phyloP scores from a whole-genome alignment of 805 yeast species.

The Alloascoidea africana region DNA sequence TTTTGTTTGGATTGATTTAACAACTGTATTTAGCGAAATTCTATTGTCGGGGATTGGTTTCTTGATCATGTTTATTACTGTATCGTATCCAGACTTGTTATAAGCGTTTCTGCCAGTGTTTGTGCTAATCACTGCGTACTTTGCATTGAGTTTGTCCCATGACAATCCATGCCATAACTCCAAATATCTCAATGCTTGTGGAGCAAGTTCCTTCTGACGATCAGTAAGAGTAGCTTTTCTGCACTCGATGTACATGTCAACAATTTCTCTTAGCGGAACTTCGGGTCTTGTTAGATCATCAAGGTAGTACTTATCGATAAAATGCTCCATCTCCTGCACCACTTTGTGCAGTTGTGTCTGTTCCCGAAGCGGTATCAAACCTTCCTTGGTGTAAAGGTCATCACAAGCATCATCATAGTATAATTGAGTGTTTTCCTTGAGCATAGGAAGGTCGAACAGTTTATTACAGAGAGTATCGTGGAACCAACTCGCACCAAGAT shows the following conservation, averaged over 20 bases:
- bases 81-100: slow-evolving; percentile 43
- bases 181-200: slow-evolving; percentile 35
- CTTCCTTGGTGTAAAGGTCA: slow-evolving; percentile 18
- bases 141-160: slow-evolving; percentile 52
- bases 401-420: slow-evolving; percentile 33
- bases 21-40: slow-evolving; percentile 22
- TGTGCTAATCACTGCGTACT: slow-evolving; percentile 41
- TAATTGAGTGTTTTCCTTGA: slow-evolving; percentile 14
- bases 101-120: slow-evolving; percentile 71
- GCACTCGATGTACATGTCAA: slow-evolving; percentile 28
- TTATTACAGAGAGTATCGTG: slow-evolving; percentile 66
- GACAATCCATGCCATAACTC: slow-evolving; percentile 78
- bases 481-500: slow-evolving; percentile 88
- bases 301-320: slow-evolving; percentile 39
- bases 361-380: slow-evolving; percentile 14
- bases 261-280: slow-evolving; percentile 33
- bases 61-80: slow-evolving; percentile 30
- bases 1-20: slow-evolving; percentile 28
- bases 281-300: slow-evolving; percentile 34
- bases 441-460: slow-evolving; percentile 39
- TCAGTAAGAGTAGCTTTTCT: background rate
- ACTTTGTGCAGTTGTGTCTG: slow-evolving; percentile 18
- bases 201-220: slow-evolving; percentile 31
- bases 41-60: slow-evolving; percentile 19
- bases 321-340: slow-evolving; percentile 40